Evolutionary conservation across 768 basidiomycete species (phyloP).

Genomic region (Leccinum truebloodii): DNA sequence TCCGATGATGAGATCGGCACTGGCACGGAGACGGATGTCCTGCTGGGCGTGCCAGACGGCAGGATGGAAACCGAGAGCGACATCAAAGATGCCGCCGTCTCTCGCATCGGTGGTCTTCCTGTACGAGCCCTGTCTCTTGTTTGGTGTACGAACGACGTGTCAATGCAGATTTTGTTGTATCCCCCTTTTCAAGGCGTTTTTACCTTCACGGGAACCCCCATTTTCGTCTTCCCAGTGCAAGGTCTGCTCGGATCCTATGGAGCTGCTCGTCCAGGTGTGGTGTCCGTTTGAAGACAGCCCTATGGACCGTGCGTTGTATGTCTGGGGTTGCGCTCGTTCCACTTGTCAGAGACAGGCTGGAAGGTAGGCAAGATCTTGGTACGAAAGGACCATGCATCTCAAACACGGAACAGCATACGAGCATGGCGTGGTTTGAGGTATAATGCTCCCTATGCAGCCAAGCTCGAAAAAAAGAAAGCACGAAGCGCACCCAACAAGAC

Average conservation of each 20-base stretch:
- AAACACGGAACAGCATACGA: slow-evolving; percentile 54
- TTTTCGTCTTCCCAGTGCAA: slow-evolving; percentile 69
- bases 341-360: slow-evolving; percentile 75
- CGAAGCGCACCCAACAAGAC: slow-evolving; percentile 40
- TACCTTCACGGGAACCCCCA: slow-evolving; percentile 62
- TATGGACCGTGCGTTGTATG: slow-evolving; percentile 81
- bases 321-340: slow-evolving; percentile 77
- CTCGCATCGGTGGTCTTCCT: slow-evolving; percentile 88
- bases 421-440: slow-evolving; percentile 77
- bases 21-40: slow-evolving; percentile 68
- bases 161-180: slow-evolving; percentile 48
- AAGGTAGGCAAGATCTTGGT: slow-evolving; percentile 53
- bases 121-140: slow-evolving; percentile 61
- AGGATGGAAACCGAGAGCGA: slow-evolving; percentile 56
- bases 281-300: slow-evolving; percentile 86
- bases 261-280: slow-evolving; percentile 85
- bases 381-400: slow-evolving; percentile 11
- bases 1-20: slow-evolving; percentile 64
- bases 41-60: slow-evolving; percentile 83
- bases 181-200: slow-evolving; percentile 63
- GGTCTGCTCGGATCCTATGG: slow-evolving; percentile 71
- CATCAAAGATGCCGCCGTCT: slow-evolving; percentile 75
- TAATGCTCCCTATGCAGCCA: slow-evolving; percentile 74
- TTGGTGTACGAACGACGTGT: slow-evolving; percentile 45
- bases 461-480: slow-evolving; percentile 59